Evolutionary conservation across 1,284 basidiomycete species (phyloP), one percentile per base, ranked within the genome.

Genomic region (Trichosporon ovoides): DNA sequence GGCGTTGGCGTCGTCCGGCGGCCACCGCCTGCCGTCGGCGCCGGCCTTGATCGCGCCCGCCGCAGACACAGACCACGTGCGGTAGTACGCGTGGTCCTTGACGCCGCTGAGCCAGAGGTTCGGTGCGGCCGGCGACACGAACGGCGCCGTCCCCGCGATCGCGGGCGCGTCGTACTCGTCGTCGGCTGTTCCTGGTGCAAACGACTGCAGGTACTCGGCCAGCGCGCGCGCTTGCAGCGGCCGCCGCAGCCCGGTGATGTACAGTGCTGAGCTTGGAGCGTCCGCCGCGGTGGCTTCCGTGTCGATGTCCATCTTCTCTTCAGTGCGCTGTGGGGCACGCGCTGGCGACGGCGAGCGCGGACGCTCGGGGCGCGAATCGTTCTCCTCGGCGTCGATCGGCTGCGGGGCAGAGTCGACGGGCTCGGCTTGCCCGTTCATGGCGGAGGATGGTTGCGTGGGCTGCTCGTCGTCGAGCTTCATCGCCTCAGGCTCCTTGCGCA

Each of bases 191-290:
- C 22, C 22, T 2, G 43, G 24, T 1, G 22, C 28, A 2, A 28
- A 16, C 6, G 53, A 34, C 35, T 31, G 2, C 6, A 62, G 43
- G 36, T 56, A 50, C 7, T 48, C 49, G 40, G 55, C 53, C 3
- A 60, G 52, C 5, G 55, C 43, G 3, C 68, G 51, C 11, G 67
- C 62, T 3, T 67, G 62, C 9, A 78, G 60, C 18, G 77, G 77
- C 20, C 77, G 71, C 24, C 69, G 68, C 11, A 79, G 69, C 58
- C 76, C 75, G 19, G 68, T 64, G 52, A 79, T 73, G 69, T 76
- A 77, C 2, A 79, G 51, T 2, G 68, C 64, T 5, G 58, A 61
- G 3, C 71, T 75, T 1, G 76, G 74, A 1, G 72, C 43, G 11
- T 20, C 4, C 3, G 28, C 7, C 13, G 31, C n/a, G 36, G 11